These are phyloP conservation scores for Penicillium robsamsonii DNA, from an alignment of 495 filamentous ascomycete species.

Conservation along the genomic window DNA sequence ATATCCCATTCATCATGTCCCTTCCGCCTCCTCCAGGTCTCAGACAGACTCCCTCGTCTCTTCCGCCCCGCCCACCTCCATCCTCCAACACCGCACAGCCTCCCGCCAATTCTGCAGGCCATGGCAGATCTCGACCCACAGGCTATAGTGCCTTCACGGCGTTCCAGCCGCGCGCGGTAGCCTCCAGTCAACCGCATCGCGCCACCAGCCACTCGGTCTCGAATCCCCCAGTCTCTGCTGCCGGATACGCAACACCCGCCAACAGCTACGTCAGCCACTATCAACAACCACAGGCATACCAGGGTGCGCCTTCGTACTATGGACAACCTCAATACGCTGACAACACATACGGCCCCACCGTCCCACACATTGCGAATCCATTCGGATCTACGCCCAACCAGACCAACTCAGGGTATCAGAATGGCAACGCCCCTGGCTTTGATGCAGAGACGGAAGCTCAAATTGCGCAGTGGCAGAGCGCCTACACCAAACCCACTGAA, in stretches of 20 bases:
- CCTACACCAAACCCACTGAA: constrained; percentile 60
- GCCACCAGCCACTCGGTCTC: constrained; percentile 44
- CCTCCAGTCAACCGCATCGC: constrained; percentile 45
- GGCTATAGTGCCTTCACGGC: constrained; percentile 48
- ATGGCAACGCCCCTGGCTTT: constrained; percentile 42
- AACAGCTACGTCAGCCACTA: constrained; percentile 38
- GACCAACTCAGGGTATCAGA: constrained; percentile 28
- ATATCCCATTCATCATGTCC: constrained; percentile 85
- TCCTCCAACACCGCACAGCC: constrained; percentile 50
- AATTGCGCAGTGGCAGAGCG: constrained; percentile 95
- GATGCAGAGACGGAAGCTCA: constrained; percentile 90
- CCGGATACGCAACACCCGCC: constrained; percentile 41
- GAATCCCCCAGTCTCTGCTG: constrained; percentile 39
- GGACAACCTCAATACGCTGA: constrained; percentile 53
- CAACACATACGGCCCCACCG: constrained; percentile 49
- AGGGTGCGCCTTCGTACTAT: constrained; percentile 48
- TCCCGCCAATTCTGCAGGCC: constrained; percentile 37
- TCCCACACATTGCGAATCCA: constrained; percentile 81
- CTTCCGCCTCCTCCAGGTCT: constrained; percentile 91
- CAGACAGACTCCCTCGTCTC: constrained; percentile 63
- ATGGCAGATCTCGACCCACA: constrained; percentile 34
- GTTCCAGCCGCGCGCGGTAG: constrained; percentile 66
- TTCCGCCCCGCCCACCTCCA: constrained; percentile 81
- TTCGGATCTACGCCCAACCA: constrained; percentile 66
- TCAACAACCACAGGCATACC: constrained; percentile 38